Conservation (phyloP, 768 basidiomycete genomes). For the Termitomyces sp. region DNA sequence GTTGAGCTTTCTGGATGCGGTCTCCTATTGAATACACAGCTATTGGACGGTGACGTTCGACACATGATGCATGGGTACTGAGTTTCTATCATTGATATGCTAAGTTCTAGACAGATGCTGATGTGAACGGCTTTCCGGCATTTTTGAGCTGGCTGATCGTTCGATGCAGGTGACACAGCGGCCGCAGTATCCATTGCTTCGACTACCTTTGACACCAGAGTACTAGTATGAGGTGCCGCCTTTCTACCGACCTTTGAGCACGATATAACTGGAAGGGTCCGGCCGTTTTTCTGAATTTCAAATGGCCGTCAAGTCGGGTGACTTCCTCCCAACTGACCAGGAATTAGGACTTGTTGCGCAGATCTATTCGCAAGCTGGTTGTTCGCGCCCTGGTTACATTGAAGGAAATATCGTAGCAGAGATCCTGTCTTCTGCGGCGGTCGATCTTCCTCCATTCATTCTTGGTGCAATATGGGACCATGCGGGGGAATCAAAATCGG, state of each 20-base stretch:
- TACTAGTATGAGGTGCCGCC: background rate
- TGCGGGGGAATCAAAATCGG: conserved; percentile 54
- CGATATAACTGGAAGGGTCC: background rate
- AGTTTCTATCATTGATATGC: background rate
- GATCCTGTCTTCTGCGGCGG: conserved; percentile 44
- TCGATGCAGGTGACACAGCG: background rate
- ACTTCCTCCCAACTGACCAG: conserved; percentile 20
- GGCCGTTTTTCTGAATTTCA: background rate
- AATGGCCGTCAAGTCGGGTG: background rate
- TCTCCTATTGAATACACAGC: too few species aligned
- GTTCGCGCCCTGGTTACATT: conserved; percentile 18
- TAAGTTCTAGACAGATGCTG: background rate
- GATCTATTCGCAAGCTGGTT: conserved; percentile 23
- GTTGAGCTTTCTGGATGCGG: too few species aligned
- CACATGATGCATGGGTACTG: too few species aligned
- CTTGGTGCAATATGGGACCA: conserved; percentile 63
- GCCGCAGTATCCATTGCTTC: background rate
- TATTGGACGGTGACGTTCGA: too few species aligned
- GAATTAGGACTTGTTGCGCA: conserved; percentile 24
- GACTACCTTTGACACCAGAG: background rate
- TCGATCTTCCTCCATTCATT: conserved; percentile 42
- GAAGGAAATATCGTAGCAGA: conserved; percentile 45
- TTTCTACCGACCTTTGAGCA: background rate
- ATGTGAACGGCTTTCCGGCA: background rate
- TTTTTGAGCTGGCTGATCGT: background rate